Base-by-base conservation (phyloP, 23 red algal species). In the Gracilaria gracilis region DNA sequence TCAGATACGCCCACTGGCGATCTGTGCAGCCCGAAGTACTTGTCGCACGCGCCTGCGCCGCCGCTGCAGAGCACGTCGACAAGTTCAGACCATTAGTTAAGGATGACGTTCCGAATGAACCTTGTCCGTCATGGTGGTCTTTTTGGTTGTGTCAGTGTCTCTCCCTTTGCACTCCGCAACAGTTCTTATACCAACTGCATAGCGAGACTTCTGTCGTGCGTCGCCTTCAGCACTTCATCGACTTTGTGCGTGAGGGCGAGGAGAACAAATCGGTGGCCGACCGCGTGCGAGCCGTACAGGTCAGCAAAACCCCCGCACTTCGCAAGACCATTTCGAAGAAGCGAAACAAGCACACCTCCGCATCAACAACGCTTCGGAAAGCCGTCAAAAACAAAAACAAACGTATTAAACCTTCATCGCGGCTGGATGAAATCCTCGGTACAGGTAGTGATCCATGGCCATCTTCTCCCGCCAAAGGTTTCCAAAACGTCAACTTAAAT, bases 401-500 rank as follows among this genome's bases (percentile, higher is more conserved):
- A 36, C 64, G 32, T 9, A 32, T 36, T 34, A 34, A 36, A 34
- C 64, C 42, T 20, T 77, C 72, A 19, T 77, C 42, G 34, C 21
- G 20, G 7, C 42, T 77, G 13, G 8, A 25, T 28, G 40, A 77
- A 24, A 77, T 77, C 21, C n/a, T 77, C 1, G 72, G 79, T n/a
- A n/a, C n/a, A n/a, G n/a, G n/a, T 25, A 11, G n/a, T 38, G 37
- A 65, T 44, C 79, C 79, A 61, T 82, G 79, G 79, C 79, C 79
- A 47, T 82, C 50, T n/a, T 82, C 79, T 27, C 46, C 79, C 3
- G 79, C 79, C 1, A 82, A 82, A 47, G 79, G 79, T 40, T 82
- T 82, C 31, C 54, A 82, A n/a, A 61, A 65, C 14, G 79, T 82
- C 7, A 65, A 82, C 46, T 55, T 82, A 24, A 44, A 5, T 24